Evolutionary conservation across 2,329 filamentous ascomycete genomes (phyloP).

Genomic region (Aureobasidium sp.): DNA sequence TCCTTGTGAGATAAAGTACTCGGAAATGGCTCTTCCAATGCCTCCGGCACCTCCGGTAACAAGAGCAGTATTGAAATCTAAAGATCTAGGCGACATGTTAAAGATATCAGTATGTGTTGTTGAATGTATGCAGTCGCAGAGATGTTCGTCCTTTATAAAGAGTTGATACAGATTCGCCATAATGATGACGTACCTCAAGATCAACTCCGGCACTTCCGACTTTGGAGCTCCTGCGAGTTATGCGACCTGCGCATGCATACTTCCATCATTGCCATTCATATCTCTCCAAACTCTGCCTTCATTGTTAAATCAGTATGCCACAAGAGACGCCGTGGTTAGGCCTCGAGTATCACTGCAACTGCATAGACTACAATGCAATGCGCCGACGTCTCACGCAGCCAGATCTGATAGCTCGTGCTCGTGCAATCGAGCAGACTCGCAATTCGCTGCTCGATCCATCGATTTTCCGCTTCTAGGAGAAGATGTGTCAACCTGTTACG

Average conservation of each 20-base stretch:
- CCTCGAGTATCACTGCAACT: background rate
- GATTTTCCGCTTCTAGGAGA: background rate
- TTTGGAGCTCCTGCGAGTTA: background rate
- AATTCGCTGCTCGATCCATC: background rate
- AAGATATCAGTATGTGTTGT: background rate
- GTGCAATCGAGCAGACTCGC: background rate
- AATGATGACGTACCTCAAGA: background rate
- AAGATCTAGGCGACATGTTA: constrained; percentile 17
- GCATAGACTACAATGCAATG: background rate
- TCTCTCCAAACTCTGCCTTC: background rate
- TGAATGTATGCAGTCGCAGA: background rate
- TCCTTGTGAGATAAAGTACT: constrained; percentile 37
- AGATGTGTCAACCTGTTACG: background rate
- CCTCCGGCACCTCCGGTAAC: constrained; percentile 45
- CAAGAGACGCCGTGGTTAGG: background rate
- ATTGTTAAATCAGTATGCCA: background rate
- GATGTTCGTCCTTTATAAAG: background rate
- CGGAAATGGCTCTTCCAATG: constrained; percentile 42
- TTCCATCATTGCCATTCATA: background rate
- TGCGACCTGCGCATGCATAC: background rate
- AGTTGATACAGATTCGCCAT: background rate
- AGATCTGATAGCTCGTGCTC: background rate
- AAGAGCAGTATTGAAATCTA: constrained; percentile 37
- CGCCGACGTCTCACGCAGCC: background rate
- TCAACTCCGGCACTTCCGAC: background rate